A percentile compares a stretch with the other conserved stretches of the same genome.
Conservation (phyloP, 2,329 filamentous ascomycete species). For the Juglanconis juglandina region DNA sequence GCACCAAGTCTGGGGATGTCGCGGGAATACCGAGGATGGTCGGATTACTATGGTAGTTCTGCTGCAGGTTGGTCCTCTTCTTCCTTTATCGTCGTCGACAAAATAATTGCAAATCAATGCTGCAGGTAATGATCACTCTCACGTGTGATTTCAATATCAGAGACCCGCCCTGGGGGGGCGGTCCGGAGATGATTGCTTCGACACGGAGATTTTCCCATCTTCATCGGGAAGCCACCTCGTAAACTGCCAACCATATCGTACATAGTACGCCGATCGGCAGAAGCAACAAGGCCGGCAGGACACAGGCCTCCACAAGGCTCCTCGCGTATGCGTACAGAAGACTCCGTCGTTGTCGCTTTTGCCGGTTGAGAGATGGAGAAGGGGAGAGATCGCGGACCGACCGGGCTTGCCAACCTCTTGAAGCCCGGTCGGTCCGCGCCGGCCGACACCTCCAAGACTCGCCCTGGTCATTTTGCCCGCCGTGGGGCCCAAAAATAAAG, state of each 20-base stretch:
- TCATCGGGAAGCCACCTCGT: conserved; percentile 9
- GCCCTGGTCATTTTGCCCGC: conserved; percentile 3
- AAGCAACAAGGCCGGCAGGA: background rate
- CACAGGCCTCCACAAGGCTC: background rate
- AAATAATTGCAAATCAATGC: background rate
- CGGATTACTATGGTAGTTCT: background rate
- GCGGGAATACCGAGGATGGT: too few relatives aligned
- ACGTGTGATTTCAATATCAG: background rate
- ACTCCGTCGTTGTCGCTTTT: too few relatives aligned
- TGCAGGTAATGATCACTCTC: conserved; percentile 1
- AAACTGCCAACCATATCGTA: background rate
- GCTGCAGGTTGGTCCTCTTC: background rate
- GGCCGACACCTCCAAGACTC: background rate
- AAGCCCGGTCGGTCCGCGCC: conserved; percentile 7
- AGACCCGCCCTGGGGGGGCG: background rate
- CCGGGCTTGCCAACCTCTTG: background rate
- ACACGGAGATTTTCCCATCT: conserved; percentile 14
- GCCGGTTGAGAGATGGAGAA: too few relatives aligned
- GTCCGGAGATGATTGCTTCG: conserved; percentile 16
- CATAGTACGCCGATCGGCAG: background rate
- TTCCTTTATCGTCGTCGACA: background rate
- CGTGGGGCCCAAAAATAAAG: conserved; percentile 2
- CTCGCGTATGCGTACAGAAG: too few relatives aligned
- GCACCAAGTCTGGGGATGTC: background rate
- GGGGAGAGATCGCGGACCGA: background rate